Evolutionary conservation across 441 rosid species (phyloP).

Genomic region (Sinapis alba): DNA sequence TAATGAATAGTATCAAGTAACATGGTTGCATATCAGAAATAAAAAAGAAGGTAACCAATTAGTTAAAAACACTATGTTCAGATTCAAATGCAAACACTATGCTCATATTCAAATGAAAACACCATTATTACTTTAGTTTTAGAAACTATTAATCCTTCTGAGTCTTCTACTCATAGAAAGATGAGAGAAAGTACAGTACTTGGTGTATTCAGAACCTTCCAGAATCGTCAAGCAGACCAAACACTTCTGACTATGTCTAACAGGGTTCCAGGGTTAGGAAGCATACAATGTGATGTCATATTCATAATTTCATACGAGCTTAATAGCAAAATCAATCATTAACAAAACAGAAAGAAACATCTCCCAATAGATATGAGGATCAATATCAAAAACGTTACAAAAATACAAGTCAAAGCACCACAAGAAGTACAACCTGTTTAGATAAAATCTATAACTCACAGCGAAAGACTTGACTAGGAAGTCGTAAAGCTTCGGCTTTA

Average conservation of each 20-base stretch:
- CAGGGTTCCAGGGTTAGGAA: background rate
- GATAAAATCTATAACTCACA: constrained; percentile 47
- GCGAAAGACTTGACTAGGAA: constrained; percentile 59
- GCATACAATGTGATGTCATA: background rate
- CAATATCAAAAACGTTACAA: background rate
- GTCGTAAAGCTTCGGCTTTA: constrained; percentile 68
- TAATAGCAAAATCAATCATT: no score
- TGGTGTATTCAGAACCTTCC: background rate
- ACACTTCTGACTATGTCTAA: background rate
- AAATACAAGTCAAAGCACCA: constrained; percentile 14
- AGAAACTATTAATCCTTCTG: background rate
- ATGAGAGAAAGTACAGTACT: constrained; percentile 2
- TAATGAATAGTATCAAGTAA: background rate
- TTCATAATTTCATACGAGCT: no score
- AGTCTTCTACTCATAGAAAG: background rate
- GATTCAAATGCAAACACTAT: no score
- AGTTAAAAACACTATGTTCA: background rate
- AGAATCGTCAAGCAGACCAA: background rate
- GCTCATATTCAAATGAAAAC: background rate
- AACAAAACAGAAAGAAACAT: background rate
- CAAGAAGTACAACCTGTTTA: constrained; percentile 12
- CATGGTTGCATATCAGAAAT: no score
- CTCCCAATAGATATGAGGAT: background rate
- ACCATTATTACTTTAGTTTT: background rate
- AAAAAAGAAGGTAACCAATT: no score